Evolutionary conservation across 148 eudicot genomes (phyloP).

Genomic region (Rheum nobile): DNA sequence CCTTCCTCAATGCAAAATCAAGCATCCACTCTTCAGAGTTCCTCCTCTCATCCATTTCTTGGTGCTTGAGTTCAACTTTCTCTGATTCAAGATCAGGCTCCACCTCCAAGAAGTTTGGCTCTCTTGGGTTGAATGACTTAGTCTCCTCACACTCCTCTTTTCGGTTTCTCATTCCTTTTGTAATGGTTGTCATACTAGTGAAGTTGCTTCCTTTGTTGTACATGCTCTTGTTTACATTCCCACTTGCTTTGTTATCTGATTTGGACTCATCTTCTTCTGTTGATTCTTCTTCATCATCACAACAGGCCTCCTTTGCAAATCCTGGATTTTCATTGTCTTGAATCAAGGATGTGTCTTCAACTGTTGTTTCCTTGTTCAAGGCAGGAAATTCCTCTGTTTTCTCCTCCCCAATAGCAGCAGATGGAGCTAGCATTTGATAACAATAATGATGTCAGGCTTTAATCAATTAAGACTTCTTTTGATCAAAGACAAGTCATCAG

Average conservation of each 20-base stretch:
- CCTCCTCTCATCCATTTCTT: constrained; percentile 56
- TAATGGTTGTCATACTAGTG: neutral
- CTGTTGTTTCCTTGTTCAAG: neutral
- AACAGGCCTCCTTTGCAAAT: neutral
- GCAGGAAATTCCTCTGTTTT: neutral
- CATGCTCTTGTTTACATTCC: neutral
- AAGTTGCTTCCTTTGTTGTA: neutral
- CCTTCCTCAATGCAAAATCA: constrained; percentile 60
- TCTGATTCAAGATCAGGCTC: constrained; percentile 62
- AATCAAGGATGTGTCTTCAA: neutral
- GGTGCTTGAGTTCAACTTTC: constrained; percentile 77
- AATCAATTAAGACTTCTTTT: no score
- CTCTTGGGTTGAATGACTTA: constrained; percentile 56
- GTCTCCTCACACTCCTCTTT: constrained; percentile 25
- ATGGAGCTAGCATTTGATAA: neutral
- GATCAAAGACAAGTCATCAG: no score
- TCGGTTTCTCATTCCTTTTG: constrained; percentile 15
- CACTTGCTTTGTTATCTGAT: constrained; percentile 1
- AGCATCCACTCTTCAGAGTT: constrained; percentile 88
- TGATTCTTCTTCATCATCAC: neutral
- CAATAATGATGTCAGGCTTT: neutral
- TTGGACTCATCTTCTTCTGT: constrained; percentile 12
- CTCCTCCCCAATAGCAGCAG: neutral
- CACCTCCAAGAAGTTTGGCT: constrained; percentile 55
- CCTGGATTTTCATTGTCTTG: neutral